Percentiles rank a stretch among this genome's conserved stretches.
These are phyloP conservation scores for Agarophyton chilense DNA, from an alignment of 23 red algal species.

Conservation along the genomic window DNA sequence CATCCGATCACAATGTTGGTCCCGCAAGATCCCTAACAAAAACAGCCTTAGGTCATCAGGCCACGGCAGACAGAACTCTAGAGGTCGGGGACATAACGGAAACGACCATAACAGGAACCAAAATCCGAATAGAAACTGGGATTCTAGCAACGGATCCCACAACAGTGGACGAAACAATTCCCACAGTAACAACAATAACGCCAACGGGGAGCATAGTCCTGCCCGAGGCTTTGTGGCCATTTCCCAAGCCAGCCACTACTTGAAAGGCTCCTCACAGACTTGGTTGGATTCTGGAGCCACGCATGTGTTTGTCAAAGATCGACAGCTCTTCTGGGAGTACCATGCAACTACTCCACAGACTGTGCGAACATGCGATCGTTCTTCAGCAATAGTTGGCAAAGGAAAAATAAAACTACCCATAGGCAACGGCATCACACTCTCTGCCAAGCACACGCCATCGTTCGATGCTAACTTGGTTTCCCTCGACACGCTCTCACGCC, in stretches of 20 bases:
- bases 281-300: background rate
- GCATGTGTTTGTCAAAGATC: background rate
- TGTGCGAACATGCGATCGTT: background rate
- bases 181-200: background rate
- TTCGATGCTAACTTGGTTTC: slow-evolving; percentile 13
- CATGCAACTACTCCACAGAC: background rate
- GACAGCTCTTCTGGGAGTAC: background rate
- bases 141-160: background rate
- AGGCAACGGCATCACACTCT: background rate
- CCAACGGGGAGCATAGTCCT: background rate
- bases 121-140: too few species aligned
- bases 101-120: too few species aligned
- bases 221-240: background rate
- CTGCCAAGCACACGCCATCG: background rate
- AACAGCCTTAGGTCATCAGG: too few species aligned
- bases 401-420: slow-evolving; percentile 3
- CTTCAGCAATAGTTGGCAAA: background rate
- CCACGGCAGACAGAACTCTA: too few species aligned
- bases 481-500: too few species aligned
- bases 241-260: background rate
- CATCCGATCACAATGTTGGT: background rate
- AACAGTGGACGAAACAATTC: background rate
- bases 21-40: too few species aligned
- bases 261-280: background rate
- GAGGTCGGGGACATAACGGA: too few species aligned